Evolutionary conservation across 768 basidiomycete genomes (phyloP), one percentile per base, ranked within the genome.

Genomic region (Amanita molliuscula): DNA sequence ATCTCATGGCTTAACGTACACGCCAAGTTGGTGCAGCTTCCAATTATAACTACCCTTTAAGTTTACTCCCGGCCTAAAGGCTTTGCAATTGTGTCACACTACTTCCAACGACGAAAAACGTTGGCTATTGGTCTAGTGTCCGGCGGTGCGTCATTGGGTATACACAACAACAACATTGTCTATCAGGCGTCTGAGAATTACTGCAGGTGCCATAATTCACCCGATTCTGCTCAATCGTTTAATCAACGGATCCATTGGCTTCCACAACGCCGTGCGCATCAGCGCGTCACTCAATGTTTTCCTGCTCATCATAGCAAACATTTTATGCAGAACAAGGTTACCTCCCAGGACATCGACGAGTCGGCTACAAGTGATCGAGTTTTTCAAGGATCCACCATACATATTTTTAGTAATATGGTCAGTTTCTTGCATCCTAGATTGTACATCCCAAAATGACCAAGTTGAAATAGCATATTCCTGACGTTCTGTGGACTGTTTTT

Each of bases 211-310:
- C 20, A 67, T 77, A 18, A 47, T 80, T 3, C 77, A 79, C 50
- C 77, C 78, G 0, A 77, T 81, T 56, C 70, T 81, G 68, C 61
- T 84, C 29, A 82, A 83, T 56, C 68, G 70, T 38, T 61, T 71
- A 3, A 67, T 72, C 40, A 57, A 62, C 51, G 58, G 65, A 6
- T 52, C 21, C 20, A 44, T 69, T n/a, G 71, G 70, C 9, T 74
- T 72, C 52, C 63, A 67, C 37, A 65, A 65, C 13, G 66, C 65
- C 3, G 67, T 73, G 23, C 63, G 69, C 3, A 64, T 69, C 18
- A 73, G 70, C 48, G 67, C 67, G 10, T 59, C 55, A 3, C 52
- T 73, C 44, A 71, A 68, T 45, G 53, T 63, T 3, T 50, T 55
- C 6, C 56, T 72, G 15, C 55, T 73, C 25, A 42, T 67, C 20